These are phyloP conservation scores for Fusarium sp. DNA, from an alignment of 2,329 filamentous ascomycete species.

Conservation along the genomic window DNA sequence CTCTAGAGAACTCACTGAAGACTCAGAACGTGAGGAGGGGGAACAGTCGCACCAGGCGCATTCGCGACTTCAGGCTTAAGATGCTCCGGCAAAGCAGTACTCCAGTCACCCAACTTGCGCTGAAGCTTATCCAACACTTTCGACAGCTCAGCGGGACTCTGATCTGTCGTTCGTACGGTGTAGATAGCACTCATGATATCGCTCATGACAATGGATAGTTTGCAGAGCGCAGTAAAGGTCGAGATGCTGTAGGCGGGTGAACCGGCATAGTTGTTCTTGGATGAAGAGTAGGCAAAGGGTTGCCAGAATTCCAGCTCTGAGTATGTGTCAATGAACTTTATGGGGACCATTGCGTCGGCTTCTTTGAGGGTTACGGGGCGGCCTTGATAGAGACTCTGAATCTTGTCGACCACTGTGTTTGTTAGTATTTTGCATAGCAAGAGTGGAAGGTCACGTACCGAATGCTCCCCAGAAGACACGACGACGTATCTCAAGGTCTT, in stretches of 20 bases:
- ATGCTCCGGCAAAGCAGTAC: conserved; percentile 54
- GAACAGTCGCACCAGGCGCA: conserved; percentile 22
- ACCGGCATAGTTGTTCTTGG: conserved; percentile 38
- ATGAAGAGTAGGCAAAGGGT: conserved; percentile 50
- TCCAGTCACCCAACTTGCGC: conserved; percentile 56
- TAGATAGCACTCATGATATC: conserved; percentile 59
- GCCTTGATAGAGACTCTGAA: conserved; percentile 66
- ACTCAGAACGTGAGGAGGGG: conserved; percentile 58
- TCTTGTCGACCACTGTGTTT: conserved; percentile 54
- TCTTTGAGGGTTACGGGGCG: conserved; percentile 60
- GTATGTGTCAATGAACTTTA: conserved; percentile 60
- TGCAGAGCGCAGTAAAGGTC: conserved; percentile 41
- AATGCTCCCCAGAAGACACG: conserved; percentile 41
- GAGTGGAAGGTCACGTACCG: accelerated
- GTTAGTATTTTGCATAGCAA: not conserved
- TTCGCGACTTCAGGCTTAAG: conserved; percentile 52
- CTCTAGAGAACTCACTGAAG: conserved; percentile 42
- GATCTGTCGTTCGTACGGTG: conserved; percentile 53
- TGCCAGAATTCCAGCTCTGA: conserved; percentile 65
- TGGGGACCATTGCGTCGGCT: conserved; percentile 58
- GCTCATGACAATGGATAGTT: conserved; percentile 49
- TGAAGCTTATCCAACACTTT: conserved; percentile 53
- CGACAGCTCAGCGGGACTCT: conserved; percentile 50
- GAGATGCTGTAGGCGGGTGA: conserved; percentile 34
- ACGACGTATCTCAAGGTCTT: conserved; percentile 35